phyloP scores from a whole-genome alignment of 2,329 filamentous ascomycete genomes.

The Ceratocystiopsis minuta region DNA sequence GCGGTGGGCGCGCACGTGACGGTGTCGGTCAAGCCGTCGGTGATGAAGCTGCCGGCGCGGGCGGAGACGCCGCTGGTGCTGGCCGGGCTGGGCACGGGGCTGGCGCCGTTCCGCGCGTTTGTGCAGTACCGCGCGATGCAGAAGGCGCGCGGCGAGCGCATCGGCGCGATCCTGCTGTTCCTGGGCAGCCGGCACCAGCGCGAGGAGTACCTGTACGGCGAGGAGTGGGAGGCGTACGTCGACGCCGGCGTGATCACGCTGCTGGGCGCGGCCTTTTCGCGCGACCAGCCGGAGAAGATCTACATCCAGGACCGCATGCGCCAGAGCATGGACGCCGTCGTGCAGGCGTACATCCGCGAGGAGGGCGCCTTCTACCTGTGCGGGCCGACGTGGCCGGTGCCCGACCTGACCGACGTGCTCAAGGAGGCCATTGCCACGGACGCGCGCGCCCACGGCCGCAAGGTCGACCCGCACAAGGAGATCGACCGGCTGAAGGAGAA shows the following conservation, averaged over 20 bases:
- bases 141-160: conserved; percentile 90
- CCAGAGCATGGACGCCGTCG: conserved; percentile 64
- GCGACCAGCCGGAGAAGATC: conserved; percentile 95
- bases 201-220: conserved; percentile 96
- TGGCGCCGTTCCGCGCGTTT: conserved; percentile 98
- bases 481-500: conserved; percentile 97
- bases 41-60: conserved; percentile 90
- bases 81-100: conserved; percentile 93
- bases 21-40: conserved; percentile 89
- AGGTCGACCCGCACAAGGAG: conserved; percentile 72
- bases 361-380: conserved; percentile 94
- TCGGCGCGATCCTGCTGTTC: conserved; percentile 84
- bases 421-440: conserved; percentile 78
- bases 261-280: conserved; percentile 82
- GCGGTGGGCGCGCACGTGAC: conserved; percentile 62
- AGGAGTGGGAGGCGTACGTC: conserved; percentile 97
- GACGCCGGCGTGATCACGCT: conserved; percentile 90
- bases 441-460: conserved; percentile 52
- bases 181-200: conserved; percentile 94
- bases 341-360: conserved; percentile 69
- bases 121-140: conserved; percentile 97
- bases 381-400: conserved; percentile 94
- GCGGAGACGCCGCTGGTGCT: conserved; percentile 92
- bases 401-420: conserved; percentile 84
- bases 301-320: conserved; percentile 99